A percentile compares a stretch with the other conserved stretches of the same genome.
phyloP scores from a whole-genome alignment of 176 grass and related monocot species.

The Pharus latifolius region DNA sequence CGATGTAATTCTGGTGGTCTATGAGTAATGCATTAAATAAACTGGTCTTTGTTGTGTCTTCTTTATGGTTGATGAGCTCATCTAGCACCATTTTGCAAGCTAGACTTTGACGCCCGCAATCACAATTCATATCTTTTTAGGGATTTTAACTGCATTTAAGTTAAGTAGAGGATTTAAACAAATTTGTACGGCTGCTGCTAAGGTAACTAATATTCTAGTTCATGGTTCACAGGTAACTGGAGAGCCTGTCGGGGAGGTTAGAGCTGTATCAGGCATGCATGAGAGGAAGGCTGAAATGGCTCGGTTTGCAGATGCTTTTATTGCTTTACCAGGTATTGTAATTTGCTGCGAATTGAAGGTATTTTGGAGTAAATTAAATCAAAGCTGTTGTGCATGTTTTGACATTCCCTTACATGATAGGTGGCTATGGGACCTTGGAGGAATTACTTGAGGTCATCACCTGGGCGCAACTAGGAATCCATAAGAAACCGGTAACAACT shows the following conservation, averaged over 20 bases:
- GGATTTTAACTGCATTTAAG: neutral
- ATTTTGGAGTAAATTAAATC: no score
- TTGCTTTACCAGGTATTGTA: constrained; percentile 74
- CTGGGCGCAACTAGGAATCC: constrained; percentile 92
- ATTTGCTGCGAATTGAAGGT: neutral
- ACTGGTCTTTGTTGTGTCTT: neutral
- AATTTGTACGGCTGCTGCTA: no score
- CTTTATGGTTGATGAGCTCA: neutral
- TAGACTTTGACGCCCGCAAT: neutral
- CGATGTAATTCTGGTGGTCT: neutral
- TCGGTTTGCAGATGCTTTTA: constrained; percentile 84
- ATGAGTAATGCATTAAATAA: constrained; percentile 7
- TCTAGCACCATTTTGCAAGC: neutral
- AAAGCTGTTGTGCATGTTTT: neutral
- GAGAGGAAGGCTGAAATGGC: constrained; percentile 94
- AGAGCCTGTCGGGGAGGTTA: constrained; percentile 77
- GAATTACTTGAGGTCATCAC: constrained; percentile 87
- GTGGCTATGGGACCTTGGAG: constrained; percentile 84
- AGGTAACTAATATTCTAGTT: neutral
- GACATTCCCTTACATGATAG: constrained; percentile 18
- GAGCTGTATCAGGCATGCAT: constrained; percentile 86
- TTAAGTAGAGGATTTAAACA: neutral
- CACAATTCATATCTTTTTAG: neutral
- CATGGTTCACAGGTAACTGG: constrained; percentile 51
- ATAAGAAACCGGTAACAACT: constrained; percentile 79